These are phyloP conservation scores for Phaseolus lunatus DNA, from an alignment of 306 rosid genomes.

Conservation along the genomic window DNA sequence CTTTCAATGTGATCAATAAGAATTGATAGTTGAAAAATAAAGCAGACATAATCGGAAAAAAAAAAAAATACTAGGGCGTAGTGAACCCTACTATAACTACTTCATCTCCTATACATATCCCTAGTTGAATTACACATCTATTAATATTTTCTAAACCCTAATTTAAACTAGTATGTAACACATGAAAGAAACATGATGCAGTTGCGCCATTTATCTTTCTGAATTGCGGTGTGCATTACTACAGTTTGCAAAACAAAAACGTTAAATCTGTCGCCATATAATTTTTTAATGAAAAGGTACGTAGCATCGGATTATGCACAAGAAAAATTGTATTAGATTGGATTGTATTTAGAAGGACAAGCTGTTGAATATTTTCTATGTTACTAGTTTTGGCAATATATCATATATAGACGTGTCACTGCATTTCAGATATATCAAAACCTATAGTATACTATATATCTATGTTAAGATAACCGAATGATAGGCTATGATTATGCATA, in stretches of 20 bases:
- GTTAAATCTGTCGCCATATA: not conserved
- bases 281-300: not conserved
- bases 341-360: conserved; percentile 11
- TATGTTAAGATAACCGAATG: not conserved
- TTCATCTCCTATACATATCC: not conserved
- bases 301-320: not conserved
- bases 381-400: conserved; percentile 15
- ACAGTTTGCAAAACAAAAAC: not conserved
- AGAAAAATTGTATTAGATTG: not conserved
- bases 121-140: not conserved
- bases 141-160: not conserved
- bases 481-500: not conserved
- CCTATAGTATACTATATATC: not conserved
- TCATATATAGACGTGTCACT: conserved; percentile 1
- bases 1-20: conserved; percentile 5
- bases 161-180: not conserved
- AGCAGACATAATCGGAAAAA: not conserved
- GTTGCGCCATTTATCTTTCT: not conserved
- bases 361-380: not conserved
- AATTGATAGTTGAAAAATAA: conserved; percentile 35
- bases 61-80: not conserved
- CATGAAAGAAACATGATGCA: not conserved
- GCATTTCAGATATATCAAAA: conserved; percentile 18
- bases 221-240: not conserved
- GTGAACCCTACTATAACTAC: not conserved